Base-by-base conservation (phyloP, 306 rosid species). In the Citrullus mucosospermus region DNA sequence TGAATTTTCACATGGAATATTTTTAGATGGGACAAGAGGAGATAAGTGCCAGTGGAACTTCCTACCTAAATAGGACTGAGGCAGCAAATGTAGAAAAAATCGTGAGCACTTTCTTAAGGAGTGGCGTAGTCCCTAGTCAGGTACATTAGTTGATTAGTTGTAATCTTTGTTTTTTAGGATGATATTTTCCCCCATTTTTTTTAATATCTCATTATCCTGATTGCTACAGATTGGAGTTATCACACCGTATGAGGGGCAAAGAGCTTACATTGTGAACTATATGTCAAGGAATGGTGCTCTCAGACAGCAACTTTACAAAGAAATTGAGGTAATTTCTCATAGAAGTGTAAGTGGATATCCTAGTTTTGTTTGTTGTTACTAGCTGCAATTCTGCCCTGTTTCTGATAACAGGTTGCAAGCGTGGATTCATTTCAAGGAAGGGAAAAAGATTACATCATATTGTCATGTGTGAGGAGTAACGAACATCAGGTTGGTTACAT, bases 371-470 rank as follows among this genome's bases (percentile, higher is more conserved):
- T 48, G 54, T 51, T 56, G 65, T 66, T 68, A 18, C 43, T 71
- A 75, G 48, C 65, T 16, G 18, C 75, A 54, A 25, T 74, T 78
- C 15, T 66, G 55, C n/a, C 58, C 56, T 81, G 81, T 54, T 78
- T 80, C 74, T 83, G 71, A 28, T 83, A 80, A 74, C 88, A 96
- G 99, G 99, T 96, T 91, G 99, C 99, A 20, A 96, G 99, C 75
- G 99, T 96, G 18, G 99, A 96, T 89, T 96, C 99, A 73, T 96
- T 96, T 86, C 99, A 96, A 83, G 99, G 99, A 85, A 93, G 99
- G 88, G 99, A 96, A 82, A 96, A 96, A 83, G 99, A 96, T 83
- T 96, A 92, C 76, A 96, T 96, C 82, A 96, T 96, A 81, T 86
- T 96, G 63, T 96, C 99, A 6, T 96, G 99, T 84, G 99, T 96